Conservation (phyloP, 179 eudicot species). For the Carnegiea gigantea region DNA sequence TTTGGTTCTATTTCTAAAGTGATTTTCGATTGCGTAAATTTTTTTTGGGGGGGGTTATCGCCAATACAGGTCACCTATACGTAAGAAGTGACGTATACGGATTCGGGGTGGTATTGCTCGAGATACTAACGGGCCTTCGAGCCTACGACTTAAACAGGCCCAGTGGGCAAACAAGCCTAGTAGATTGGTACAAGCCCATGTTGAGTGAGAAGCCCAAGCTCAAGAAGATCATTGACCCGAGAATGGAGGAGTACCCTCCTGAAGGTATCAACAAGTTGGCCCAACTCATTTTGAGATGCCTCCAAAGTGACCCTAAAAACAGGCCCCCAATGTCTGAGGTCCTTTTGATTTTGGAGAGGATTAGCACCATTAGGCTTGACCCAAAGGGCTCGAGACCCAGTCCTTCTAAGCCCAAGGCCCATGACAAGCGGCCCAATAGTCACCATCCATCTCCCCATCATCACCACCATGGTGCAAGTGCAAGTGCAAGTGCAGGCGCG, state of each 20-base stretch:
- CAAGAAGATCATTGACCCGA: slow-evolving; percentile 59
- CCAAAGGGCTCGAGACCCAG: slow-evolving; percentile 30
- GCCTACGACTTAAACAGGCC: slow-evolving; percentile 55
- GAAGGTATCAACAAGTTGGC: slow-evolving; percentile 51
- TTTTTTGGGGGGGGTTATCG: too few species aligned
- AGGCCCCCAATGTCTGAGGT: slow-evolving; percentile 58
- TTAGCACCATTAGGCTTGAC: slow-evolving; percentile 40
- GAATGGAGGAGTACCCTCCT: slow-evolving; percentile 52
- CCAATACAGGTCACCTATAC: slow-evolving; percentile 57
- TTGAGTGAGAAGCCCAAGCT: slow-evolving; percentile 44
- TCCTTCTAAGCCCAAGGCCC: slow-evolving; percentile 16
- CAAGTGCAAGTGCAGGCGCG: slow-evolving; percentile 4
- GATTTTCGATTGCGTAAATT: neutral
- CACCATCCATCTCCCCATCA: slow-evolving; percentile 19
- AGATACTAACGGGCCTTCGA: slow-evolving; percentile 54
- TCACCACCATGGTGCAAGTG: neutral
- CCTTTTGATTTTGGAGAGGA: slow-evolving; percentile 40
- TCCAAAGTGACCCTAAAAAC: slow-evolving; percentile 51
- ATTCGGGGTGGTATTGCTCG: slow-evolving; percentile 71
- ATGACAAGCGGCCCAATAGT: slow-evolving; percentile 13
- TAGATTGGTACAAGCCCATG: slow-evolving; percentile 63
- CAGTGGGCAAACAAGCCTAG: slow-evolving; percentile 42
- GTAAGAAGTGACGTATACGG: slow-evolving; percentile 80
- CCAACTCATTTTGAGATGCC: slow-evolving; percentile 50
- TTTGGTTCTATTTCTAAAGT: neutral